Conservation (phyloP, 2,329 filamentous ascomycete genomes). For the Paracamarosporium sp. region DNA sequence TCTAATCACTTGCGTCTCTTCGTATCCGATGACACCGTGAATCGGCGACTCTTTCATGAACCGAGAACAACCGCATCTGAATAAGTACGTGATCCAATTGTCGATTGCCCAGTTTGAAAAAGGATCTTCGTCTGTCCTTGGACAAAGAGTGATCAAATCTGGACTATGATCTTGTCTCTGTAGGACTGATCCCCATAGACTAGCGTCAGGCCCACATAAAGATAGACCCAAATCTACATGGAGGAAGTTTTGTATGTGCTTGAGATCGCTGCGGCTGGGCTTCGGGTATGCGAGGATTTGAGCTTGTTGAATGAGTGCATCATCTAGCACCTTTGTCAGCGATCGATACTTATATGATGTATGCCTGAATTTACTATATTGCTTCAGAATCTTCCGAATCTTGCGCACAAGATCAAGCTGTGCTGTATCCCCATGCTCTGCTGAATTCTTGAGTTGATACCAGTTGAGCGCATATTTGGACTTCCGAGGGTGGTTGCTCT, state of each 20-base stretch:
- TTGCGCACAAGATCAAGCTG: constrained; percentile 16
- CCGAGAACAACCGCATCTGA: constrained; percentile 15
- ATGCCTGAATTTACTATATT: constrained; percentile 25
- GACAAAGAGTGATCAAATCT: constrained; percentile 19
- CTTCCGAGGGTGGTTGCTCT: not conserved
- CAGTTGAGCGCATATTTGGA: constrained; percentile 6
- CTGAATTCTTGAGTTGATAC: constrained; percentile 6
- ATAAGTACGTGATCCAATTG: constrained; percentile 12
- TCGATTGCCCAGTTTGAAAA: constrained; percentile 24
- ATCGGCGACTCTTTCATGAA: constrained; percentile 18
- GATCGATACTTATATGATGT: not conserved
- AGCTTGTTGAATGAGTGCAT: constrained; percentile 25
- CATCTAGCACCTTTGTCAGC: too few species aligned
- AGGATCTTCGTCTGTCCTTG: constrained; percentile 21
- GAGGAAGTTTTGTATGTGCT: constrained; percentile 23
- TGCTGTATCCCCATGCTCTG: not conserved
- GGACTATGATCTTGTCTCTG: constrained; percentile 7
- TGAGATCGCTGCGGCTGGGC: constrained; percentile 21
- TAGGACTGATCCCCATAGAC: constrained; percentile 15
- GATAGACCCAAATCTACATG: constrained; percentile 13
- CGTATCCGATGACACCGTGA: constrained; percentile 9
- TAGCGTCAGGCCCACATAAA: constrained; percentile 14
- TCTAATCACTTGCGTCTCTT: constrained; percentile 6
- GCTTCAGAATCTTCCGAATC: constrained; percentile 16
- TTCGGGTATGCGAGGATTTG: constrained; percentile 12